Evolutionary conservation across 2,329 filamentous ascomycete genomes (phyloP), one percentile per base, ranked within the genome.

Genomic region (Botrytis sinoallii): DNA sequence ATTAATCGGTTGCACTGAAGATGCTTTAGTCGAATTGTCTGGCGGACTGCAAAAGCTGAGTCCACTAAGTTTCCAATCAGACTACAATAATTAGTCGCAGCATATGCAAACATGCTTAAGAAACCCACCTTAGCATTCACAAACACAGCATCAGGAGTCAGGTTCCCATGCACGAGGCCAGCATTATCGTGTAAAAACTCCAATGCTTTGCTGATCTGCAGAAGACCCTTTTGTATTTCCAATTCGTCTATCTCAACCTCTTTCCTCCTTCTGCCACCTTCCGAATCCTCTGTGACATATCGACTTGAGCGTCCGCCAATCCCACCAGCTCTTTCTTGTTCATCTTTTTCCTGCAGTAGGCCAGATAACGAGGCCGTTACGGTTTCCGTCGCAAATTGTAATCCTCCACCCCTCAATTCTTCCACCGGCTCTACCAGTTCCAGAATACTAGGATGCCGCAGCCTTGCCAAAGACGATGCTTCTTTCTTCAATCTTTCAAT

Each of bases 41-140:
- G 93, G 89, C 22, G 94, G 93, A 64, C 93, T 93, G 81, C 92
- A 93, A 82, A 98, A 99, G 0, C 92, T 90, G 57, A 99, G 87
- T n/a, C 95, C 96, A 78, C 94, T 95, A 75, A 99, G 93, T 82
- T 99, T 99, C 96, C 96, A 99, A 83, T 99, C 96, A 66, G 93
- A 97, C 91, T 93, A 79, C 79, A 75, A 83, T 76, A 83, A 75
- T 81, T 71, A 81, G 80, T 82, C 72, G 78, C 40, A 74, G 55
- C 71, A 46, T 29, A 44, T 68, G 65, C 70, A 29, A 42, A 42
- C 32, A 63, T 40, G 29, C 46, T 73, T n/a, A 65, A 40, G 12
- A 32, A 66, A 82, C 87, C 75, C 84, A 89, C 91, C 89, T 99
- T 99, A 59, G 93, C 90, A 83, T 99, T 99, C 82, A 99, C 90